Conservation (phyloP, 495 filamentous ascomycete genomes). For the Penicillium odoratum region DNA sequence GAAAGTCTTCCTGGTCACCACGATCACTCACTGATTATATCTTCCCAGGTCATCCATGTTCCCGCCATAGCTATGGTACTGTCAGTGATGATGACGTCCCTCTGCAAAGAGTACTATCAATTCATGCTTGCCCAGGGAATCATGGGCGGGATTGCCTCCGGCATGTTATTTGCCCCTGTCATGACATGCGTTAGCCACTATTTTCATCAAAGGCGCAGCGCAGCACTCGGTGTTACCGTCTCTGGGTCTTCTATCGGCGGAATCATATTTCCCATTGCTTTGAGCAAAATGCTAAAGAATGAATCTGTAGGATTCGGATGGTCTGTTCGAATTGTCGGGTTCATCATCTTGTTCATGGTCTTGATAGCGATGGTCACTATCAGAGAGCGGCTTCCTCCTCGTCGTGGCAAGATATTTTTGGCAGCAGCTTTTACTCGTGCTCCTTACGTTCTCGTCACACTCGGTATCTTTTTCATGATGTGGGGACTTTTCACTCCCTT, state of each 20-base stretch:
- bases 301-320: slow-evolving; percentile 55
- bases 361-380: slow-evolving; percentile 42
- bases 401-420: slow-evolving; percentile 43
- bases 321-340: slow-evolving; percentile 59
- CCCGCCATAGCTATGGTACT: slow-evolving; percentile 35
- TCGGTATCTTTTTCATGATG: slow-evolving; percentile 53
- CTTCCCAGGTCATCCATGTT: slow-evolving; percentile 37
- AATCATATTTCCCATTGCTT: slow-evolving; percentile 35
- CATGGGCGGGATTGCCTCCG: slow-evolving; percentile 16
- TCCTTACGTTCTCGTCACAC: slow-evolving; percentile 20
- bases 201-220: too few species aligned
- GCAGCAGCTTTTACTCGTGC: slow-evolving; percentile 39
- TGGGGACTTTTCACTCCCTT: slow-evolving; percentile 67
- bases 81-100: slow-evolving; percentile 39
- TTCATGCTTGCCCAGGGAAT: slow-evolving; percentile 30
- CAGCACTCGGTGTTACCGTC: too few species aligned
- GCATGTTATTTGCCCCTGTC: slow-evolving; percentile 17
- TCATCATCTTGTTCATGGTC: slow-evolving; percentile 53
- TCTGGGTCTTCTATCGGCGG: slow-evolving; percentile 27
- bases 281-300: slow-evolving; percentile 20
- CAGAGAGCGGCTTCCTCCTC: slow-evolving; percentile 44
- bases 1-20: neutral
- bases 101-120: slow-evolving; percentile 28
- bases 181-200: slow-evolving; percentile 18
- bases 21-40: neutral